Percentiles rank a stretch among this genome's conserved stretches.
These are phyloP conservation scores for Ogataea pilisensis DNA, from an alignment of 805 yeast species.

Conservation along the genomic window DNA sequence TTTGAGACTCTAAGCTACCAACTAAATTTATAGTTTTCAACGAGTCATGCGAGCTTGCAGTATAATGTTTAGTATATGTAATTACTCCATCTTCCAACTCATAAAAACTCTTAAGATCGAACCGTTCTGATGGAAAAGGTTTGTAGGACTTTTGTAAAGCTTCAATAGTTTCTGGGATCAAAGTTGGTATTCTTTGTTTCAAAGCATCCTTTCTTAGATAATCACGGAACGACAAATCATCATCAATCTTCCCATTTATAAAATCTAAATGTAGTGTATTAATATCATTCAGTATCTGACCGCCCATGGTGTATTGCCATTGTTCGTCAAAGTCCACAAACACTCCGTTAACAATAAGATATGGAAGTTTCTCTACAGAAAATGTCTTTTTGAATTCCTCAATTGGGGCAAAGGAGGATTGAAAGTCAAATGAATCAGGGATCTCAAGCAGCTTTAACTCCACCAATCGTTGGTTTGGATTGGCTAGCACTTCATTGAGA, in stretches of 20 bases:
- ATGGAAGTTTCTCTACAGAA: constrained; percentile 40
- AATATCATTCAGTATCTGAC: constrained; percentile 54
- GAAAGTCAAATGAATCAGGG: constrained; percentile 3
- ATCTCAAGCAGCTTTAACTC: constrained; percentile 7
- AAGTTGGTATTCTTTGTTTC: constrained; percentile 40
- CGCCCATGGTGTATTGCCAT: constrained; percentile 54
- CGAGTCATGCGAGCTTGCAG: constrained; percentile 1
- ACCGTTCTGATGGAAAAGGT: constrained; percentile 5
- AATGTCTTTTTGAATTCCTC: constrained; percentile 31
- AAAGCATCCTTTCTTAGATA: constrained; percentile 41
- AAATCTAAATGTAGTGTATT: constrained; percentile 29
- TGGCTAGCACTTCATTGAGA: constrained; percentile 12
- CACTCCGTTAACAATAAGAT: constrained; percentile 71
- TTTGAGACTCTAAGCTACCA: constrained; percentile 47
- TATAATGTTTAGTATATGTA: constrained; percentile 1
- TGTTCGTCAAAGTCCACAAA: constrained; percentile 44
- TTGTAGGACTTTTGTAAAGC: constrained; percentile 14
- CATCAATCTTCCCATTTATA: constrained; percentile 25
- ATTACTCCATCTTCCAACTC: neutral
- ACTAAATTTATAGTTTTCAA: constrained; percentile 44
- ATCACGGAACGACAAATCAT: constrained; percentile 31
- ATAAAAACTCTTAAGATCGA: constrained; percentile 1
- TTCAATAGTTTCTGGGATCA: constrained; percentile 48
- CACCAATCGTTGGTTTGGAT: neutral
- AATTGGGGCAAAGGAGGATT: constrained; percentile 20